Evolutionary conservation across 805 yeast species (phyloP), one percentile per base, ranked within the genome.

Genomic region (Yarrowia deformans): DNA sequence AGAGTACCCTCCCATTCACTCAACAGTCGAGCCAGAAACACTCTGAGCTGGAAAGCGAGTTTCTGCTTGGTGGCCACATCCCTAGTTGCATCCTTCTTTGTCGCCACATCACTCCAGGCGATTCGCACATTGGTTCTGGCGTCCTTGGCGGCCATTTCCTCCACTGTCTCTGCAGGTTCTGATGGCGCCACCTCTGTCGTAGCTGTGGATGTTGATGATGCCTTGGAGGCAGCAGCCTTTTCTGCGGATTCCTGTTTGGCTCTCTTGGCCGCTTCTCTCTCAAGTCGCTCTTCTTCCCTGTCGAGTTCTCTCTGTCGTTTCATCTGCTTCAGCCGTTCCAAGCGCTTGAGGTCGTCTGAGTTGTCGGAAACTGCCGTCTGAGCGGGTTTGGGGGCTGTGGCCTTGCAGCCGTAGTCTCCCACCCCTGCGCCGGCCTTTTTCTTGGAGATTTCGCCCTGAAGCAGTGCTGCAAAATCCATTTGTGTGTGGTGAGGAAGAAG

Each of bases 1-100:
- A 85, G 74, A 8, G 79, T 64, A 0, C 63, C 72, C 48, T 71
- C 72, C 71, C 88, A 84, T 56, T 75, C 72, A 3, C 71, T 34
- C n/a, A 87, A 69, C 13, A 88, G 67, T 13, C 76, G 73, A 70
- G 82, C 84, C 58, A 87, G 72, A 71, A 83, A 85, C n/a, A 80
- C 81, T 69, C 90, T 77, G 49, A 84, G 68, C 74, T 86, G 85
- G 1, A 29, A 16, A 2, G 46, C 37, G 14, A 63, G 68, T 19
- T 37, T 23, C 3, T 45, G 6, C 16, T 40, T 60, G 4, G 52
- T 43, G 12, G 13, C 66, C 8, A 16, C 10, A 16, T 45, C 52
- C 40, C 52, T 9, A 10, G 66, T 43, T 32, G 64, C 48, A 13
- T 43, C 64, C 49, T 56, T 56, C 12, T 43, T 43, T 1, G 66